Percentiles rank a stretch among this genome's conserved stretches.
These are phyloP conservation scores for Linaria vulgaris DNA, from an alignment of 257 asterid species.

Conservation along the genomic window DNA sequence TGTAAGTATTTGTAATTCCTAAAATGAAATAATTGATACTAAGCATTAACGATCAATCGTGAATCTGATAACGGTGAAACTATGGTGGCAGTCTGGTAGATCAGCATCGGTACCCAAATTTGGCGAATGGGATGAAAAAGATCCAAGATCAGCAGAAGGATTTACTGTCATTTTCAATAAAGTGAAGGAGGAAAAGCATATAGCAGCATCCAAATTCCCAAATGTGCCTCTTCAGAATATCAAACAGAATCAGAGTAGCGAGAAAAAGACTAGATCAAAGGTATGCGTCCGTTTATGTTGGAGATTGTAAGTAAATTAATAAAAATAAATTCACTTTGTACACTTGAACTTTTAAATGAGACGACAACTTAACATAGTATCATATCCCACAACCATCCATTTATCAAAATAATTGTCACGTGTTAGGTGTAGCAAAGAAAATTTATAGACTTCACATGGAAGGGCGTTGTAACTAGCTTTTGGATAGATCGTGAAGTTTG, in stretches of 20 bases:
- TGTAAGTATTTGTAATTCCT: slow-evolving; percentile 36
- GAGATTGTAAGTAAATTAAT: no score
- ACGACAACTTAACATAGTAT: no score
- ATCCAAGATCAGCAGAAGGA: slow-evolving; percentile 70
- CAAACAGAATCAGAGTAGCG: slow-evolving; percentile 25
- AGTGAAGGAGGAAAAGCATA: slow-evolving; percentile 75
- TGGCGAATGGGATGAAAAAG: slow-evolving; percentile 75
- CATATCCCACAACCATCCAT: no score
- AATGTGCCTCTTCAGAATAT: slow-evolving; percentile 30
- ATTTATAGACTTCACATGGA: no score
- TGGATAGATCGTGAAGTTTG: not conserved
- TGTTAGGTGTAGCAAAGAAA: no score
- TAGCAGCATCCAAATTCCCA: slow-evolving; percentile 59
- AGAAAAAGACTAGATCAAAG: slow-evolving; percentile 38
- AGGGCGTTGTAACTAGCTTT: not conserved
- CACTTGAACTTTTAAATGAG: no score
- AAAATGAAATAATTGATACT: not conserved
- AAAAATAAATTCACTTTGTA: no score
- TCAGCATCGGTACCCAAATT: slow-evolving; percentile 75
- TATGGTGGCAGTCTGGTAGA: slow-evolving; percentile 44
- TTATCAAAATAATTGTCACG: no score
- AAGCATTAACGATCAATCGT: not conserved
- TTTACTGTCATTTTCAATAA: slow-evolving; percentile 73
- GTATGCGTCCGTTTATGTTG: slow-evolving; percentile 25
- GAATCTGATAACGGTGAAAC: not conserved